Base-by-base conservation (phyloP, 2,329 filamentous ascomycete species). In the Fusarium coffeatum region DNA sequence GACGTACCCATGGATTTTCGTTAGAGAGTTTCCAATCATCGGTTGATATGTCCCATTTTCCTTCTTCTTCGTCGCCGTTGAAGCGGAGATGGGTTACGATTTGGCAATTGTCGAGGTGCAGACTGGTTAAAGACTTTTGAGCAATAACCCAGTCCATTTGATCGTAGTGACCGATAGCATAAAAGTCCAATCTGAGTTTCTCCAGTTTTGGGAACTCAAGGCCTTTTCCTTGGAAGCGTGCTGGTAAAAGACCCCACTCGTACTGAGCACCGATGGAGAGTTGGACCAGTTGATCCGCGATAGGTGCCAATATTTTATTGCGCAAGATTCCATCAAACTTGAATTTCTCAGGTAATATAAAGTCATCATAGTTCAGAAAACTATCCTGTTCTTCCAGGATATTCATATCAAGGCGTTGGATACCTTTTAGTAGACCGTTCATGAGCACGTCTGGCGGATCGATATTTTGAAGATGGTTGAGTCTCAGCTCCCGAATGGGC, bases 151-250 rank as follows among this genome's bases (percentile, higher is more conserved):
- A 51, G 6, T 51, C 49, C 12, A 51, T 9, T 4, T 51, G 49
- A 16, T 41, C 49, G 16, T 27, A 51, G 13, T 27, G 5, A 0
- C 32, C 49, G 3, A 51, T 51, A 2, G 4, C 6, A 20, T 27
- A 51, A 3, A 3, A 2, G 0, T 8, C 2, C 5, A 51, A 2
- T 8, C 0, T 20, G 3, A 51, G 32, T 3, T 6, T 40, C 18
- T 40, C 40, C 2, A 51, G 22, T 3, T 27, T 51, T 6, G 18
- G 30, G 7, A 51, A 51, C 15, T 8, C 2, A 13, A 51, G 48
- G 1, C 9, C 16, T 3, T 37, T 25, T 3, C 30, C 48, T 4
- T 40, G 1, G 2, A 51, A 51, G 5, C 32, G 32, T 2, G 48
- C 23, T 12, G 22, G 22, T 0, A 50, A 23, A 5, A 20, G 16